Evolutionary conservation across 116 monocot species (phyloP).

Genomic region (Phalaenopsis hybrid): DNA sequence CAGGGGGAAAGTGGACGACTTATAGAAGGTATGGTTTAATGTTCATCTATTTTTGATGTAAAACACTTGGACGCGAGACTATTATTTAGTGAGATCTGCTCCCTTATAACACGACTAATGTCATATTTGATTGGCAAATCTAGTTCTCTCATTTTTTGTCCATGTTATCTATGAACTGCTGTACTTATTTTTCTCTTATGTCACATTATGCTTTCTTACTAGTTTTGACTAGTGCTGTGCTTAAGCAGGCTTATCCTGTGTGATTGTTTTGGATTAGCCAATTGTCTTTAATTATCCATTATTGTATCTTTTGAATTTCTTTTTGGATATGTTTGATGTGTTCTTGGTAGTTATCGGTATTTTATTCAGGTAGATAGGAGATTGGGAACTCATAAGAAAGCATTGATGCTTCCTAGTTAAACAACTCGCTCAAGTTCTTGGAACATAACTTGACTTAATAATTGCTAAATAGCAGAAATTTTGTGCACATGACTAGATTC

Average conservation of each 20-base stretch:
- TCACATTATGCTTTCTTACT: no score
- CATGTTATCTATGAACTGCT: not conserved
- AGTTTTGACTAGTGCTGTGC: no score
- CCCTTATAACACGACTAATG: not conserved
- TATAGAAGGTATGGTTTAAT: slow-evolving; percentile 64
- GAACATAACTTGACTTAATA: not conserved
- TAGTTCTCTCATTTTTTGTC: not conserved
- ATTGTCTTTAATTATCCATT: not conserved
- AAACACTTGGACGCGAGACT: not conserved
- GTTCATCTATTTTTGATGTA: not conserved
- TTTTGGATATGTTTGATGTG: not conserved
- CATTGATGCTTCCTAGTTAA: not conserved
- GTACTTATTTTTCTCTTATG: not conserved
- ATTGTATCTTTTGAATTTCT: not conserved
- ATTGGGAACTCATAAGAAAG: not conserved
- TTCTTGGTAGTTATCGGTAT: not conserved
- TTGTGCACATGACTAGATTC: not conserved
- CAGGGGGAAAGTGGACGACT: slow-evolving; percentile 99
- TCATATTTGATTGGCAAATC: not conserved
- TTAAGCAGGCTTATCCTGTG: no score
- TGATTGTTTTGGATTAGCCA: not conserved
- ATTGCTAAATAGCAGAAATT: not conserved
- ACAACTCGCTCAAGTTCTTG: not conserved
- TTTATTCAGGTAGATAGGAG: not conserved
- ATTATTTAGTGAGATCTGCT: not conserved